A percentile compares a stretch with the other conserved stretches of the same genome.
phyloP scores from a whole-genome alignment of 305 asterid species.

The Nicotiana rustica region DNA sequence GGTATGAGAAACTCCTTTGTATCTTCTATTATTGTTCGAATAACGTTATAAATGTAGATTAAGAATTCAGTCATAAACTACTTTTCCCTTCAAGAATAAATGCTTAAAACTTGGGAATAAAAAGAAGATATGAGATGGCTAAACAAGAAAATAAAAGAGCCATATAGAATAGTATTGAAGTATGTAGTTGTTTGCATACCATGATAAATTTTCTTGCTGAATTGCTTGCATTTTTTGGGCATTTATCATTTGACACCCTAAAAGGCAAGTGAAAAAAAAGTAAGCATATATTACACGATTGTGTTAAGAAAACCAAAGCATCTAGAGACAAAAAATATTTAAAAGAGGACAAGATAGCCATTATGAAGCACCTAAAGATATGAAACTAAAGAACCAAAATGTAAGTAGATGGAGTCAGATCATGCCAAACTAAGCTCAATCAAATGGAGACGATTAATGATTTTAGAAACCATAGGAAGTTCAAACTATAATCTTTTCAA shows the following conservation, averaged over 20 bases:
- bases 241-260: conserved; percentile 53
- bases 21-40: conserved; percentile 11
- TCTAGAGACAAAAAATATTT: background rate
- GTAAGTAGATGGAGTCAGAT: conserved; percentile 6
- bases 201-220: conserved; percentile 51
- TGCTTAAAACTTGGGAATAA: background rate
- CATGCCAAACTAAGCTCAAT: conserved; percentile 26
- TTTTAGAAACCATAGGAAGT: background rate
- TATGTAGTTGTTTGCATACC: conserved; percentile 49
- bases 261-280: conserved; percentile 22
- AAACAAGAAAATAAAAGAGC: background rate
- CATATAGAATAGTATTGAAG: background rate
- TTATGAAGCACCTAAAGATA: conserved; percentile 1
- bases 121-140: background rate
- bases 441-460: background rate
- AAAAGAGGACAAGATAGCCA: conserved; percentile 8
- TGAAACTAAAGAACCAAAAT: conserved; percentile 4
- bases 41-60: background rate
- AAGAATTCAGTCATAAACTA: background rate
- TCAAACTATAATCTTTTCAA: background rate
- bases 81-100: conserved; percentile 18
- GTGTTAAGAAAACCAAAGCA: background rate
- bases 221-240: conserved; percentile 43
- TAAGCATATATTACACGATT: conserved; percentile 15
- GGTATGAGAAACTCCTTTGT: background rate